phyloP scores from a whole-genome alignment of 208 protist genomes.

The Trypanosoma brucei region DNA sequence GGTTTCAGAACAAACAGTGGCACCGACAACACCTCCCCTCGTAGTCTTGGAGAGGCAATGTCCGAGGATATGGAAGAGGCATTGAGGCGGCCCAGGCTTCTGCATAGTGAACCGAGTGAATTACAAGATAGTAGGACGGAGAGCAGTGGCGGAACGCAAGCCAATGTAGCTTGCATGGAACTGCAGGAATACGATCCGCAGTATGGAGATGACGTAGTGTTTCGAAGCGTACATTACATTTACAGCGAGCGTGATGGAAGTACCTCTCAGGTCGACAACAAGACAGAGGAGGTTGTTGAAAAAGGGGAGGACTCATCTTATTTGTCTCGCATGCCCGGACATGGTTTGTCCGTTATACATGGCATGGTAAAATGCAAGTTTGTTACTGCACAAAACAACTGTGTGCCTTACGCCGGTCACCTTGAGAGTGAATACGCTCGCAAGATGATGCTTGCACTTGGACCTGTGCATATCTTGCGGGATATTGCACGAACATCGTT shows the following conservation, averaged over 20 bases:
- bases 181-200: slow-evolving; percentile 71
- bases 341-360: slow-evolving; percentile 64
- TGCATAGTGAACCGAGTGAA: slow-evolving; percentile 72
- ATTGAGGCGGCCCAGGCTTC: slow-evolving; percentile 63
- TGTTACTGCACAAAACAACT: slow-evolving; percentile 76
- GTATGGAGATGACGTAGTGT: slow-evolving; percentile 72
- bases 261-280: neutral
- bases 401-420: slow-evolving; percentile 65
- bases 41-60: slow-evolving; percentile 27
- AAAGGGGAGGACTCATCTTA: slow-evolving; percentile 26
- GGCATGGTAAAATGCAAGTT: slow-evolving; percentile 83
- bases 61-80: slow-evolving; percentile 43
- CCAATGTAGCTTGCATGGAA: slow-evolving; percentile 74
- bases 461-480: slow-evolving; percentile 74
- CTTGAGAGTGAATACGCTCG: slow-evolving; percentile 72
- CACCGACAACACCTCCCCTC: slow-evolving; percentile 1
- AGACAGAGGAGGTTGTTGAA: slow-evolving; percentile 8
- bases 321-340: slow-evolving; percentile 62
- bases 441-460: slow-evolving; percentile 83
- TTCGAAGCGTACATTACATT: slow-evolving; percentile 85
- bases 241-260: neutral
- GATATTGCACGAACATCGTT: slow-evolving; percentile 53
- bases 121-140: slow-evolving; percentile 27
- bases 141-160: slow-evolving; percentile 27
- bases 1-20: slow-evolving; percentile 31